Evolutionary conservation across 108 stramenopile species (phyloP), one percentile per base, ranked within the genome.

Genomic region (Fragilariopsis cylindrus): DNA sequence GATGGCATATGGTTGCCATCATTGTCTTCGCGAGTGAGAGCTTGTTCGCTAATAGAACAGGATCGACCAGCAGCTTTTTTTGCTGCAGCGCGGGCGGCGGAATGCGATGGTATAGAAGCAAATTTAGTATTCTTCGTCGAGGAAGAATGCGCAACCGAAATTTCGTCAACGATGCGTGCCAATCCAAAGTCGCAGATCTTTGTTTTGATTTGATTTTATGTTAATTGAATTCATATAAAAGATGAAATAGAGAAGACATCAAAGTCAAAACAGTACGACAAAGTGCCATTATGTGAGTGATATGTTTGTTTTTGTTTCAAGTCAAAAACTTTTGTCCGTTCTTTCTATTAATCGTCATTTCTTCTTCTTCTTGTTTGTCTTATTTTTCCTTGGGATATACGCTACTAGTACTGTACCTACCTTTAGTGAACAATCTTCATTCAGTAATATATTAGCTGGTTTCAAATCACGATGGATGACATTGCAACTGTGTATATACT

Each of bases 121-220:
- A 30, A 30, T 30, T 30, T 30, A 30, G 30, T 1, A 30, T 7
- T 57, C 15, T 65, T 12, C 46, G 13, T 39, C 13, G 53, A 52
- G 47, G 75, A 45, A 18, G 53, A 60, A 42, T 42, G 52, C 40
- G 63, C 63, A 9, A 52, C 55, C 19, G 76, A 64, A 1, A 57
- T 57, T 21, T 67, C 56, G 57, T 88, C 84, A 15, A 97, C 97
- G 48, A 97, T 96, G 50, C 99, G 74, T 3, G 98, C 96, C 12
- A 99, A 92, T 9, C 98, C 99, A 85, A 98, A 99, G 82, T 99
- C 99, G 75, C 98, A 98, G 60, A 99, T 95, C 87, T 87, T 15
- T 30, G 39, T 21, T 46, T 45, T 13, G 0, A 39, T 70, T 66
- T 47, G 4, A n/a, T 43, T 64, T 13, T 2, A 60, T 42, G 15